These are phyloP conservation scores for Daldinia grandis DNA, from an alignment of 495 filamentous ascomycete genomes.

Conservation along the genomic window DNA sequence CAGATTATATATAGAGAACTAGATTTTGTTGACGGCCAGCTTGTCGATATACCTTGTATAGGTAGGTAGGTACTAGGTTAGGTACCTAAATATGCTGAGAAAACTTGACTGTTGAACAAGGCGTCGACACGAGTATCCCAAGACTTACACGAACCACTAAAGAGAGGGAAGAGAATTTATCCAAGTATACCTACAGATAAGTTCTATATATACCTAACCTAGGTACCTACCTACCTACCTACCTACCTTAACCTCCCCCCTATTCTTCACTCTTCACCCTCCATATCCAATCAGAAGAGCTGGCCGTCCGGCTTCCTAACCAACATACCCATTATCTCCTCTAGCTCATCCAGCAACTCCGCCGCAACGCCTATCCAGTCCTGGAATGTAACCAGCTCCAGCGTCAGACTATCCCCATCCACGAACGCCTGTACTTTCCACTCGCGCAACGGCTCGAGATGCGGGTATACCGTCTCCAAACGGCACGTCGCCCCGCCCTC, in stretches of 20 bases:
- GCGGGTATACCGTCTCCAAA: conserved; percentile 56
- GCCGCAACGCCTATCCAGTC: conserved; percentile 51
- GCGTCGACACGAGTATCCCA: background rate
- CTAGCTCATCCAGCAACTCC: conserved; percentile 48
- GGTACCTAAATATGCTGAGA: too few species aligned
- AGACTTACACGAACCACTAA: background rate
- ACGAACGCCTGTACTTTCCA: conserved; percentile 58
- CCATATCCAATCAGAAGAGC: conserved; percentile 15
- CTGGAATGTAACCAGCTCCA: conserved; percentile 56
- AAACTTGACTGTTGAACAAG: background rate
- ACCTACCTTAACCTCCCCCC: too few species aligned
- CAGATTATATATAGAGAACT: conserved; percentile 2
- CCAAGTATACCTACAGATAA: background rate
- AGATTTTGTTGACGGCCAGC: too few species aligned
- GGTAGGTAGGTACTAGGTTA: too few species aligned
- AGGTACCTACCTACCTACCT: too few species aligned
- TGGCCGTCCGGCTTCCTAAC: conserved; percentile 40
- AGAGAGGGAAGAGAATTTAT: background rate
- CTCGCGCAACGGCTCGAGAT: conserved; percentile 54
- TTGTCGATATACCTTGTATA: too few species aligned
- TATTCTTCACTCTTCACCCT: too few species aligned
- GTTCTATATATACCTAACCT: background rate
- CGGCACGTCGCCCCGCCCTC: conserved; percentile 33
- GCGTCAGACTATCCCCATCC: conserved; percentile 47
- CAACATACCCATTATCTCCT: conserved; percentile 40